phyloP scores from a whole-genome alignment of 768 basidiomycete genomes.

The Leccinum fibrillosum region DNA sequence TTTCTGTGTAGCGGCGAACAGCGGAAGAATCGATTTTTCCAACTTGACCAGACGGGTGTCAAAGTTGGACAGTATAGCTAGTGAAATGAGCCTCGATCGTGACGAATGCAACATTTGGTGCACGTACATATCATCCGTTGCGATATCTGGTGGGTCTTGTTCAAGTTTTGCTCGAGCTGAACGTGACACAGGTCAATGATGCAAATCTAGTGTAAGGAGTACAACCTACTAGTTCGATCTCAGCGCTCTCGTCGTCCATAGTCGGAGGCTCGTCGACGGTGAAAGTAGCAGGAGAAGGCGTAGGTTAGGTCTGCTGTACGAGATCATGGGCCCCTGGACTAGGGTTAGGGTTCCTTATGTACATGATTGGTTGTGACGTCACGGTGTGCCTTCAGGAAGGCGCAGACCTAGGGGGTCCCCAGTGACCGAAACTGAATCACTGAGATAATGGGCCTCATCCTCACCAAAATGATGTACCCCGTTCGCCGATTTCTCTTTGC shows the following conservation, averaged over 20 bases:
- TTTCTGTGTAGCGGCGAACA: constrained; percentile 77
- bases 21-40: constrained; percentile 80
- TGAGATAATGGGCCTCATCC: constrained; percentile 7
- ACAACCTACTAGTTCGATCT: constrained; percentile 21
- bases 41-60: constrained; percentile 78
- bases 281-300: neutral
- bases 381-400: too few relatives aligned
- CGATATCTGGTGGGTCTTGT: constrained; percentile 82
- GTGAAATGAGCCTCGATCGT: constrained; percentile 26
- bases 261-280: neutral
- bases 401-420: too few relatives aligned
- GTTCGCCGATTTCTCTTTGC: neutral
- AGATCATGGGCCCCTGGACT: neutral
- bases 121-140: constrained; percentile 79
- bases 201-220: neutral
- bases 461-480: constrained; percentile 2
- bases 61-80: constrained; percentile 82
- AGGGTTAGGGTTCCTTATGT: neutral
- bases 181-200: neutral
- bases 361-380: too few relatives aligned
- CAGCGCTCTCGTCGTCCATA: constrained; percentile 29
- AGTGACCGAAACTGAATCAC: too few relatives aligned
- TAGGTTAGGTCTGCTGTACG: neutral
- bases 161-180: constrained; percentile 83
- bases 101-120: neutral